Conservation (phyloP, 2,329 filamentous ascomycete genomes). For the Mollisia scopiformis region DNA sequence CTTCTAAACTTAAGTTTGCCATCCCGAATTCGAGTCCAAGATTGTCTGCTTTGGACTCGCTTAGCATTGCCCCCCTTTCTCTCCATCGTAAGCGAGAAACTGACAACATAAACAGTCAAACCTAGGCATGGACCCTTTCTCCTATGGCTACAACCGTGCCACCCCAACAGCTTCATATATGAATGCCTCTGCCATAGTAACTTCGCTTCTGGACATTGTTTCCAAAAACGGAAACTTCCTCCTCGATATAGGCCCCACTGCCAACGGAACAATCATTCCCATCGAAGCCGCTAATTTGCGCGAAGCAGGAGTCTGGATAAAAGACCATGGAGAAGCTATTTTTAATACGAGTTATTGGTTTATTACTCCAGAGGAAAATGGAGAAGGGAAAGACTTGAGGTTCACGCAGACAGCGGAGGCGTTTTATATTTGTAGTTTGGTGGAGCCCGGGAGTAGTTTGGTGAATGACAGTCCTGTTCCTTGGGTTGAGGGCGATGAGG, state of each 20-base stretch:
- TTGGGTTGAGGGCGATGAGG: conserved; percentile 9
- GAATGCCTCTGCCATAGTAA: conserved; percentile 50
- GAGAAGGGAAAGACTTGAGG: background rate
- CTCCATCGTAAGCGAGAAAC: background rate
- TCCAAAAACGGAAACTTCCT: conserved; percentile 59
- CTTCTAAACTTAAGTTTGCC: background rate
- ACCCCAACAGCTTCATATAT: conserved; percentile 53
- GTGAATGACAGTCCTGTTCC: conserved; percentile 1
- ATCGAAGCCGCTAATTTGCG: conserved; percentile 50
- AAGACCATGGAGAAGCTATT: conserved; percentile 53
- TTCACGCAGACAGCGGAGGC: conserved; percentile 15
- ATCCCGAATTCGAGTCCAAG: no score
- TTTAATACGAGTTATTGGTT: conserved; percentile 57
- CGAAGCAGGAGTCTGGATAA: conserved; percentile 56
- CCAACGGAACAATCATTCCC: conserved; percentile 54
- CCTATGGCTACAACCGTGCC: conserved; percentile 60
- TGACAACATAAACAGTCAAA: conserved; percentile 41
- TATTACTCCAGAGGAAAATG: conserved; percentile 28
- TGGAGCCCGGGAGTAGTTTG: background rate
- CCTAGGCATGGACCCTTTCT: conserved; percentile 60
- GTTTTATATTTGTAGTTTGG: conserved; percentile 17
- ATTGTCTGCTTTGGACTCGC: no score
- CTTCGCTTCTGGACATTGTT: conserved; percentile 52
- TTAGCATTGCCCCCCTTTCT: conserved; percentile 37
- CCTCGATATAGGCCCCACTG: conserved; percentile 56